Evolutionary conservation across 441 rosid genomes (phyloP).

Genomic region (Jatropha podagrica): DNA sequence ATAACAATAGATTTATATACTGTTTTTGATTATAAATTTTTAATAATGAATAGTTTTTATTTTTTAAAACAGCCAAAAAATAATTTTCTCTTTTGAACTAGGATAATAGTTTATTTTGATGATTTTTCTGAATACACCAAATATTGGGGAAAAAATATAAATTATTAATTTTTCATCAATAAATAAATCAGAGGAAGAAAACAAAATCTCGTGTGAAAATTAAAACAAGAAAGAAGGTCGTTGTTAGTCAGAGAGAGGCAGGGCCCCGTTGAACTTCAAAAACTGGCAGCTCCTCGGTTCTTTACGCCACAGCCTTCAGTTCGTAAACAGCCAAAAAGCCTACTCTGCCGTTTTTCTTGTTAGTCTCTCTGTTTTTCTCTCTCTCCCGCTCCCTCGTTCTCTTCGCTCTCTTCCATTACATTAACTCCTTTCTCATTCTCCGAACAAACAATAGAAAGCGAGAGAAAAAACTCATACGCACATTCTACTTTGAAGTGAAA

Average conservation of each 20-base stretch:
- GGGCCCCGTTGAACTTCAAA: neutral
- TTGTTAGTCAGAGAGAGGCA: neutral
- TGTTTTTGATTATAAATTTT: too few relatives aligned
- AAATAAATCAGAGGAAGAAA: too few relatives aligned
- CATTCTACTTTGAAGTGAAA: neutral
- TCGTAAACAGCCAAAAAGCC: neutral
- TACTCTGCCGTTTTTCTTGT: constrained; percentile 13
- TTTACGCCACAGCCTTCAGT: neutral
- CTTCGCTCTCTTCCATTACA: neutral
- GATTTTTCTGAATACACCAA: too few relatives aligned
- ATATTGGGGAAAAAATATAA: too few relatives aligned
- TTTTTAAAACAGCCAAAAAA: too few relatives aligned
- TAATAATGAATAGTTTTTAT: too few relatives aligned
- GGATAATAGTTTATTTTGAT: too few relatives aligned
- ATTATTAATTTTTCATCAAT: too few relatives aligned
- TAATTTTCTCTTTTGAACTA: too few relatives aligned
- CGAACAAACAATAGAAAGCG: neutral
- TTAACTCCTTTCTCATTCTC: too few relatives aligned
- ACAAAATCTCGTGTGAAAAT: neutral
- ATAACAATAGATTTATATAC: too few relatives aligned
- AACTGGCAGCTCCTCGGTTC: constrained; percentile 5
- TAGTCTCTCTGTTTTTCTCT: neutral
- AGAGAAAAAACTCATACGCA: neutral
- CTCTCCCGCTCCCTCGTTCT: neutral
- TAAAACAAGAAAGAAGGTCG: neutral